phyloP scores from a whole-genome alignment of 768 basidiomycete genomes.

The Leccinum arenicola region DNA sequence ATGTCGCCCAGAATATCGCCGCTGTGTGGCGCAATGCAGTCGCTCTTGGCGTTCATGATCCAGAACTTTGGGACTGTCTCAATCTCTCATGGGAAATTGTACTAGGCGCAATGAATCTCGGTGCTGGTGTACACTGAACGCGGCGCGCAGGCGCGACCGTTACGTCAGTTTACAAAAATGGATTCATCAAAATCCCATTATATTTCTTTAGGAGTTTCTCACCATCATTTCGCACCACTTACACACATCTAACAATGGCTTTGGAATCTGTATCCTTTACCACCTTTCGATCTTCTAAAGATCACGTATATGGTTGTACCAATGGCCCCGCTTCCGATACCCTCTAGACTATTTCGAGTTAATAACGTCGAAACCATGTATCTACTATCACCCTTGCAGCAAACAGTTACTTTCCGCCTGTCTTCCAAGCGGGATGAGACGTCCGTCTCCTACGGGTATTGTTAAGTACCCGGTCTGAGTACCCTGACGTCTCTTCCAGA shows the following conservation, averaged over 20 bases:
- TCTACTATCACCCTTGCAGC: constrained; percentile 22
- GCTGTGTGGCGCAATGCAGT: constrained; percentile 74
- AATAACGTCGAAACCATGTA: constrained; percentile 31
- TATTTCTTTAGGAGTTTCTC: constrained; percentile 21
- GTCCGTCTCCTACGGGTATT: neutral
- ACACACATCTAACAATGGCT: constrained; percentile 17
- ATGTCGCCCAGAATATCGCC: constrained; percentile 47
- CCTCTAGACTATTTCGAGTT: constrained; percentile 28
- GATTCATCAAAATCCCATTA: constrained; percentile 13
- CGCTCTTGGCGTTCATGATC: constrained; percentile 65
- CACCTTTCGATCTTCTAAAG: constrained; percentile 7
- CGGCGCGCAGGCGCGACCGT: constrained; percentile 21
- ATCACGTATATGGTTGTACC: constrained; percentile 25
- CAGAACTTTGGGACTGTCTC: constrained; percentile 62
- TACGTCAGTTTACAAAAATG: constrained; percentile 20
- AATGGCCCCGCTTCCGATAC: constrained; percentile 23
- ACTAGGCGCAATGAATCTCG: constrained; percentile 55
- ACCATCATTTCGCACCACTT: constrained; percentile 24
- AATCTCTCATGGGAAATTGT: constrained; percentile 68
- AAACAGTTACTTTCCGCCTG: constrained; percentile 4
- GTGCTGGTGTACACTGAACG: constrained; percentile 38
- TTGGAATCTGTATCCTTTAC: constrained; percentile 30
- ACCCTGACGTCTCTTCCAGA: neutral
- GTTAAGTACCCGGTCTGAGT: constrained; percentile 1
- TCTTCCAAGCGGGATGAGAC: neutral